Conservation (phyloP, 768 basidiomycete species). For the Udeniomyces megalosporus region DNA sequence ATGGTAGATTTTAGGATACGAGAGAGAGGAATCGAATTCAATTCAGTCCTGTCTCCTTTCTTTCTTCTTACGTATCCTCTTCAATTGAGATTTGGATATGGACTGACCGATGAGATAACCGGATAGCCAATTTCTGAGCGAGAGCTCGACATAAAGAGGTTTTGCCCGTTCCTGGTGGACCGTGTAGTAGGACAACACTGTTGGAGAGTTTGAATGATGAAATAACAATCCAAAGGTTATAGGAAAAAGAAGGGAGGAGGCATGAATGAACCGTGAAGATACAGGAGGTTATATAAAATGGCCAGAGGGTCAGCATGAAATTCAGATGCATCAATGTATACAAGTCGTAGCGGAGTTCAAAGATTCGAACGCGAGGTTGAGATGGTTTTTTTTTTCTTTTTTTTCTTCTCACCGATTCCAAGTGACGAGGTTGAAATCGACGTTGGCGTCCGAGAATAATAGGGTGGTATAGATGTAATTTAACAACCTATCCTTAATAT, state of each 20-base stretch:
- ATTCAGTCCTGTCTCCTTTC: no score
- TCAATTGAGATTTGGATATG: not conserved
- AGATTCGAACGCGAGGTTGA: not conserved
- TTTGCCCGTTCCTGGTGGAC: slow-evolving; percentile 95
- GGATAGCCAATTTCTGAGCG: slow-evolving; percentile 85
- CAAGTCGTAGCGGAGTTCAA: no score
- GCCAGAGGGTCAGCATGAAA: no score
- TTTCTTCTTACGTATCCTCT: no score
- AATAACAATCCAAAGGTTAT: no score
- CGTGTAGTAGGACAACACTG: slow-evolving; percentile 74
- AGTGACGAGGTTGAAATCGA: slow-evolving; percentile 58
- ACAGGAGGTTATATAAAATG: no score
- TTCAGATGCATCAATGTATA: no score
- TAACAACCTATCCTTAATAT: slow-evolving; percentile 70
- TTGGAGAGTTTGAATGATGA: not conserved
- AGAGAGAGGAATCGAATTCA: no score
- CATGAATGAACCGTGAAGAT: no score
- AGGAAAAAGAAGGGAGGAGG: no score
- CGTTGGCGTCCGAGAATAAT: slow-evolving; percentile 57
- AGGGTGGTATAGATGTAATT: slow-evolving; percentile 92
- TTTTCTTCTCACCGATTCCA: slow-evolving; percentile 82
- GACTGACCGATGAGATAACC: slow-evolving; percentile 61
- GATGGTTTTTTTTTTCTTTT: no score
- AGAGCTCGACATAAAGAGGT: slow-evolving; percentile 86
- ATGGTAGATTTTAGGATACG: no score